A percentile compares a stretch with the other conserved stretches of the same genome.
Evolutionary conservation across 805 yeast species (phyloP).

Genomic region (Zygoascus bituminiphila): DNA sequence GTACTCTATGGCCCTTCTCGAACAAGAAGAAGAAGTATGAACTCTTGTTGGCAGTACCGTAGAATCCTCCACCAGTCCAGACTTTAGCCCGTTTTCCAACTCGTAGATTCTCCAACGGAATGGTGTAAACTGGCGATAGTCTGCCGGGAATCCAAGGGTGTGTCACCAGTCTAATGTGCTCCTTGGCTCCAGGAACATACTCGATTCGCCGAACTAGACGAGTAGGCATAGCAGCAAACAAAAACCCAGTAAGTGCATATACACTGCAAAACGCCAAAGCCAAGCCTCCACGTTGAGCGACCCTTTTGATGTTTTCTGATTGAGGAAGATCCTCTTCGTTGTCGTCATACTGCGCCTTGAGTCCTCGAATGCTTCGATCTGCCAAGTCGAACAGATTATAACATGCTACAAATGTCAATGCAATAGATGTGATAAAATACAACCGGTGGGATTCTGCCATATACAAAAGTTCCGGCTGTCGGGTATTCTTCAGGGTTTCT

Average conservation of each 20-base stretch:
- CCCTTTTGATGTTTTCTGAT: slow-evolving; percentile 31
- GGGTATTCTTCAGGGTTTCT: slow-evolving; percentile 44
- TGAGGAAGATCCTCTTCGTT: slow-evolving; percentile 41
- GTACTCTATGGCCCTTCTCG: slow-evolving; percentile 46
- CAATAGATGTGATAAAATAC: slow-evolving; percentile 61
- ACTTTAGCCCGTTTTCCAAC: slow-evolving; percentile 58
- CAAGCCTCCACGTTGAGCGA: slow-evolving; percentile 30
- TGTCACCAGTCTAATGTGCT: slow-evolving; percentile 55
- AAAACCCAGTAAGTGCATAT: slow-evolving; percentile 36
- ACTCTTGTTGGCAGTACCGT: slow-evolving; percentile 70
- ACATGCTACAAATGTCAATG: slow-evolving; percentile 60
- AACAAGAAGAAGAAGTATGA: slow-evolving; percentile 66
- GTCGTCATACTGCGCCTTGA: slow-evolving; percentile 43
- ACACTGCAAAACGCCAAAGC: slow-evolving; percentile 29
- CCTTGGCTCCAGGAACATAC: slow-evolving; percentile 50
- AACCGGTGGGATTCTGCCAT: slow-evolving; percentile 78
- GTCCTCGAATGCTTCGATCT: slow-evolving; percentile 48
- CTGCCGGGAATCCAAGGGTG: slow-evolving; percentile 70
- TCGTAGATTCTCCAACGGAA: slow-evolving; percentile 48
- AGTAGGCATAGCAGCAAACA: slow-evolving; percentile 52
- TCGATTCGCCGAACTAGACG: slow-evolving; percentile 67
- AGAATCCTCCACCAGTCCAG: slow-evolving; percentile 83
- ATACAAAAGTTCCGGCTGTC: slow-evolving; percentile 64
- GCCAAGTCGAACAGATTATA: slow-evolving; percentile 50
- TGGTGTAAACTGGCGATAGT: slow-evolving; percentile 65